A percentile compares a stretch with the other conserved stretches of the same genome.
Evolutionary conservation across 139 green algal genomes (phyloP).

Genomic region (Mesostigma viride): DNA sequence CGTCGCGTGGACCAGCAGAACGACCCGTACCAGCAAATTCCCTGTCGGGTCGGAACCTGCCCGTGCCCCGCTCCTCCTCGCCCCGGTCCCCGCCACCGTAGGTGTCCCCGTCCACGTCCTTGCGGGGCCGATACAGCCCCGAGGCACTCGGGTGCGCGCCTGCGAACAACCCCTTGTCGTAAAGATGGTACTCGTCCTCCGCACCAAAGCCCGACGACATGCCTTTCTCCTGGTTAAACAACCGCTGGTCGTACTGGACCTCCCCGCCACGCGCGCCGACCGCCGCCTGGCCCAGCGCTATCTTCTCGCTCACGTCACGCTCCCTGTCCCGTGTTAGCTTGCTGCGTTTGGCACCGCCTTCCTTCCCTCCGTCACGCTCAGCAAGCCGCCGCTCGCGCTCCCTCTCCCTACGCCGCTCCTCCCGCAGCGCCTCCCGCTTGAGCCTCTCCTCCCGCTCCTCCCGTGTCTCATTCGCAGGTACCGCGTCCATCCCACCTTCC

Average conservation of each 20-base stretch:
- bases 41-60: slow-evolving; percentile 77
- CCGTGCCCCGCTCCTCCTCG: slow-evolving; percentile 35
- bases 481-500: slow-evolving; percentile 18
- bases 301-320: slow-evolving; percentile 81
- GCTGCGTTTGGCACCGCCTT: slow-evolving; percentile 62
- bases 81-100: slow-evolving; percentile 22
- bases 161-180: slow-evolving; percentile 89
- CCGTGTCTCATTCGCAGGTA: slow-evolving; percentile 18
- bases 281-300: slow-evolving; percentile 61
- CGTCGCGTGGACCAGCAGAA: slow-evolving; percentile 16
- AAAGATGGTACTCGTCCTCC: slow-evolving; percentile 88
- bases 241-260: slow-evolving; percentile 88
- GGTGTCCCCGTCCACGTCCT: slow-evolving; percentile 29
- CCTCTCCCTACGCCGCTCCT: slow-evolving; percentile 65
- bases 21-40: slow-evolving; percentile 66
- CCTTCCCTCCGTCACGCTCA: slow-evolving; percentile 37
- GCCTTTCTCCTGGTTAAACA: slow-evolving; percentile 94
- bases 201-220: slow-evolving; percentile 63
- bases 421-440: slow-evolving; percentile 65
- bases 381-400: slow-evolving; percentile 81
- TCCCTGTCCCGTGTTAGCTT: slow-evolving; percentile 90
- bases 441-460: slow-evolving; percentile 66
- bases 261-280: slow-evolving; percentile 47
- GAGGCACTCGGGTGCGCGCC: slow-evolving; percentile 40
- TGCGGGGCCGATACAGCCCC: slow-evolving; percentile 46